Conservation (phyloP, 176 grass and related monocot genomes). For the Oryza meyeriana region DNA sequence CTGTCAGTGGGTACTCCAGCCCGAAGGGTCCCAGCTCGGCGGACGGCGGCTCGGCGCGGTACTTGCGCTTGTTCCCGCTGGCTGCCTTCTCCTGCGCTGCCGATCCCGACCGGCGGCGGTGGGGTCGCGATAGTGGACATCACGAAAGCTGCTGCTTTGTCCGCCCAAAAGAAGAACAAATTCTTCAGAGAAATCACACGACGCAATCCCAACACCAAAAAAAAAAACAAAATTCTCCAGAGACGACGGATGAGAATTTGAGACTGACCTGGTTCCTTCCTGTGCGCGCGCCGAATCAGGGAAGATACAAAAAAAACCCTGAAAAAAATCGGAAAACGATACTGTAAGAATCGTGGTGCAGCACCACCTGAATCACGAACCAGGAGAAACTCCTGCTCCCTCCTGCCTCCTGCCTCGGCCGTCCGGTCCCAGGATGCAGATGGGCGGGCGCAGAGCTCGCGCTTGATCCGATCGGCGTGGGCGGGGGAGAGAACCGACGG, state of each 20-base stretch:
- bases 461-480: slow-evolving; percentile 37
- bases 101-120: slow-evolving; percentile 24
- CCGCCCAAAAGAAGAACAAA: neutral
- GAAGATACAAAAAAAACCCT: neutral
- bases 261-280: slow-evolving; percentile 17
- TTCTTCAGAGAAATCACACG: neutral
- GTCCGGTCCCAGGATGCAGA: slow-evolving; percentile 14
- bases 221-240: slow-evolving; percentile 4
- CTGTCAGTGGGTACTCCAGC: slow-evolving; percentile 45
- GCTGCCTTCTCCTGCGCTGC: slow-evolving; percentile 53
- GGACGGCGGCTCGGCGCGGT: slow-evolving; percentile 62
- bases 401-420: no score
- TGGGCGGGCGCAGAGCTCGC: neutral
- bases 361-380: slow-evolving; percentile 21
- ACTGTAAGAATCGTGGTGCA: neutral
- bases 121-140: slow-evolving; percentile 36
- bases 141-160: neutral
- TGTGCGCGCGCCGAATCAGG: neutral
- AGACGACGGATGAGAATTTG: slow-evolving; percentile 34
- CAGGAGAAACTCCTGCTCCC: neutral
- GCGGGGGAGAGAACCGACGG: neutral
- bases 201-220: neutral
- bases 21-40: slow-evolving; percentile 44
- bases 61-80: slow-evolving; percentile 95
- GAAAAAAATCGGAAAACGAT: slow-evolving; percentile 20